These are phyloP conservation scores for Hypoxylon rickii DNA, from an alignment of 495 filamentous ascomycete species.

Conservation along the genomic window DNA sequence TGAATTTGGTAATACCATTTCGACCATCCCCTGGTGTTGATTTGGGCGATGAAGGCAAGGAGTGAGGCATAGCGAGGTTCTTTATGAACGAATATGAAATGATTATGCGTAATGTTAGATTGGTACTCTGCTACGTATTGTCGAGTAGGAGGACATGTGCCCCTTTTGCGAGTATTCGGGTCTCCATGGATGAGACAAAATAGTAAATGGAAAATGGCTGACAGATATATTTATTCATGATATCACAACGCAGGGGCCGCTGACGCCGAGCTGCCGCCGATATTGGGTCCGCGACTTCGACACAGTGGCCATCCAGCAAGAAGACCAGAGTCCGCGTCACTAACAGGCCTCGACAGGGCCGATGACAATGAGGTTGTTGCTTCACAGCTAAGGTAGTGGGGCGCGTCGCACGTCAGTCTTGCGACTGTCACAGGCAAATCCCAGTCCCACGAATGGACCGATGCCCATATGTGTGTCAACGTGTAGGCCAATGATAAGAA, in stretches of 20 bases:
- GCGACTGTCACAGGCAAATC: constrained; percentile 32
- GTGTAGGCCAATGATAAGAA: constrained; percentile 19
- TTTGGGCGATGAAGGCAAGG: constrained; percentile 41
- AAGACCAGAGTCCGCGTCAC: constrained; percentile 13
- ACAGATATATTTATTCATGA: constrained; percentile 36
- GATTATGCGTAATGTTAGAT: not conserved
- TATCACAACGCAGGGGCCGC: constrained; percentile 25
- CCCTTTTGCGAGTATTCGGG: constrained; percentile 32
- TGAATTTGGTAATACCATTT: constrained; percentile 76
- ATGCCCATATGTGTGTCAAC: constrained; percentile 18
- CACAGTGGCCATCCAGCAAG: constrained; percentile 1
- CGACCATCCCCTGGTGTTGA: constrained; percentile 34
- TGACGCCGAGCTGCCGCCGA: constrained; percentile 27
- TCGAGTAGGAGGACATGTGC: constrained; percentile 36
- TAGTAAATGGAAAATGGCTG: constrained; percentile 24
- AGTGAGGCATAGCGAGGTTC: constrained; percentile 37
- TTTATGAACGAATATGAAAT: not conserved
- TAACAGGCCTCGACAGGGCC: constrained; percentile 12
- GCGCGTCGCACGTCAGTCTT: constrained; percentile 29
- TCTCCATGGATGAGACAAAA: constrained; percentile 35
- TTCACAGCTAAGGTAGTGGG: constrained; percentile 20
- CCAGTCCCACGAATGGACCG: constrained; percentile 31
- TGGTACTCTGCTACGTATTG: constrained; percentile 32
- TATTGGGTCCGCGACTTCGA: constrained; percentile 17
- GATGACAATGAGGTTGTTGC: constrained; percentile 20